Evolutionary conservation across 179 eudicot genomes (phyloP).

Genomic region (Sideroxylon spinosum): DNA sequence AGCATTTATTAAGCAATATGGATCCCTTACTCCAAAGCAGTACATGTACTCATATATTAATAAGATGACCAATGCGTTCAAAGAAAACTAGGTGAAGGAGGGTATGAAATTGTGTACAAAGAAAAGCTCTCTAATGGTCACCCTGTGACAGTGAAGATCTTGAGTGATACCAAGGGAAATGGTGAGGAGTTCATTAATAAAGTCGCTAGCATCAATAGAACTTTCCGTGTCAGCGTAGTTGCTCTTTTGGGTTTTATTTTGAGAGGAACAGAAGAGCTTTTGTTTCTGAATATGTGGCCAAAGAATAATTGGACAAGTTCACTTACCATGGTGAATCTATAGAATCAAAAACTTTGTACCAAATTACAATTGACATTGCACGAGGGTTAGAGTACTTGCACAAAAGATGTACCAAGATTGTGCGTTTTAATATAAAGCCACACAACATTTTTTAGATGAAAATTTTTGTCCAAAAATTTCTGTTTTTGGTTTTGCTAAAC

Average conservation of each 20-base stretch:
- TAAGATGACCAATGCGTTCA: constrained; percentile 34
- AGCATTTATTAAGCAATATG: constrained; percentile 6
- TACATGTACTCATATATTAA: constrained; percentile 28
- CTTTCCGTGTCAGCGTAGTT: too few relatives aligned
- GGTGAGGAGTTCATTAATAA: neutral
- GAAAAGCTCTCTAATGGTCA: neutral
- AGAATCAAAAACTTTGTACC: constrained; percentile 20
- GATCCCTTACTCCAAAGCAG: constrained; percentile 24
- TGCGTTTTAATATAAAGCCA: constrained; percentile 41
- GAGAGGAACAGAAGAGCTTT: too few relatives aligned
- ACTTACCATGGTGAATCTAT: constrained; percentile 8
- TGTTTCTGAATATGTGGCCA: too few relatives aligned
- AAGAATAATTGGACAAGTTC: constrained; percentile 8
- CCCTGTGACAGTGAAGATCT: neutral
- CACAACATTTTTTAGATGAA: constrained; percentile 40
- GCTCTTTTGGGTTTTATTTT: constrained; percentile 24
- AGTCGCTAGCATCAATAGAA: too few relatives aligned
- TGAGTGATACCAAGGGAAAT: constrained; percentile 23
- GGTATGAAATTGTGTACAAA: constrained; percentile 19
- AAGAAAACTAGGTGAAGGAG: constrained; percentile 35
- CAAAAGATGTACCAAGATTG: constrained; percentile 39
- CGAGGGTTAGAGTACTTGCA: constrained; percentile 39
- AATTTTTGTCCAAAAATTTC: constrained; percentile 33
- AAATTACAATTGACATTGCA: constrained; percentile 36
- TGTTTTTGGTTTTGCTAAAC: constrained; percentile 35